phyloP scores from a whole-genome alignment of 306 rosid genomes.

The Crataegus laevigata region DNA sequence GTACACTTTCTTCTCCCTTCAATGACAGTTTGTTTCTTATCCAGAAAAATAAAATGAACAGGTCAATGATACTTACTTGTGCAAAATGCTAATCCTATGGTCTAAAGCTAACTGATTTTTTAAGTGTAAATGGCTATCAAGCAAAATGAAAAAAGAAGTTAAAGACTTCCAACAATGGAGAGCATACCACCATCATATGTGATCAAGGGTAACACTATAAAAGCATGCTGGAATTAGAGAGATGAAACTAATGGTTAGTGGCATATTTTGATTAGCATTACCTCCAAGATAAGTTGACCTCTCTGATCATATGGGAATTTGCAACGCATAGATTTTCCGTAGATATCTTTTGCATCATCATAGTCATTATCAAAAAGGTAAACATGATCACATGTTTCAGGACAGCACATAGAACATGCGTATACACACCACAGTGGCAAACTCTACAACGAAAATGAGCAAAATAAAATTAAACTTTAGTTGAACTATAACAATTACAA shows the following conservation, averaged over 20 bases:
- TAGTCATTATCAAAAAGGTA: too few relatives aligned
- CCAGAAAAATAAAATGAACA: too few relatives aligned
- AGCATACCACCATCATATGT: background rate
- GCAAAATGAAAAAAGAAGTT: background rate
- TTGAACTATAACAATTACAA: background rate
- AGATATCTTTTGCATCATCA: too few relatives aligned
- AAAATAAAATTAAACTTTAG: background rate
- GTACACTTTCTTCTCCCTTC: background rate
- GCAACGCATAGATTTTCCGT: too few relatives aligned
- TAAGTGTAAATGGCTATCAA: background rate
- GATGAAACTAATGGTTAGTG: constrained; percentile 12
- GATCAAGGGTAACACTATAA: background rate
- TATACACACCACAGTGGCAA: constrained; percentile 79
- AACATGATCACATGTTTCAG: too few relatives aligned
- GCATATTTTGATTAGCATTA: constrained; percentile 25
- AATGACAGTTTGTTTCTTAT: too few relatives aligned
- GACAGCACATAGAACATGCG: constrained; percentile 35
- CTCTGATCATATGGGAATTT: too few relatives aligned
- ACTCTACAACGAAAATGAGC: constrained; percentile 36
- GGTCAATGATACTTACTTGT: too few relatives aligned
- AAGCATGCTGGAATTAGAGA: background rate
- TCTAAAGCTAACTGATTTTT: background rate
- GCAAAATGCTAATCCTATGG: background rate
- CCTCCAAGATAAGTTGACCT: constrained; percentile 54
- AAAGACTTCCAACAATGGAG: background rate